Evolutionary conservation across 768 basidiomycete genomes (phyloP), one percentile per base, ranked within the genome.

Genomic region (Kwoniella europaea): DNA sequence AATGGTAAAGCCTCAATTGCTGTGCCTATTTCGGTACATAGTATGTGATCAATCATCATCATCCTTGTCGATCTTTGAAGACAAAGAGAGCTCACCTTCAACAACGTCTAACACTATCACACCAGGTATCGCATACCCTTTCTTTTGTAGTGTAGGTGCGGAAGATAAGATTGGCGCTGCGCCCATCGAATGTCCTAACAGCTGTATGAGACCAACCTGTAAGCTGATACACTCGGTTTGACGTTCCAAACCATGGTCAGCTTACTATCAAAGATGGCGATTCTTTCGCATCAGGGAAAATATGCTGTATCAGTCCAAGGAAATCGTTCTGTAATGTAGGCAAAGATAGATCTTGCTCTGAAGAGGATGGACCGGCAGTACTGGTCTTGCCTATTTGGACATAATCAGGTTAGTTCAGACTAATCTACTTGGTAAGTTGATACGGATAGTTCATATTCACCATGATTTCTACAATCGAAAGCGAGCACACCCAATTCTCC

Each of bases 1-100:
- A 92, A 88, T 0, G 93, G 92, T 13, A 99, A 87, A 1, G 94
- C 93, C 56, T 98, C 97, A 41, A 98, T 86, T 0, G 97, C 95
- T 27, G 94, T 92, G 13, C 95, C 94, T 78, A 27, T 27, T 27
- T 27, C 27, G 27, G 27, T 27, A 27, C 27, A 3, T 27, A 27
- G 27, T 4, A 27, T 27, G 27, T 27, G 27, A 58, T 20, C 59
- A 43, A 13, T 6, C 42, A 57, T 35, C 15, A 24, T 24, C 24
- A 24, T 24, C 1, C 24, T 24, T 24, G 24, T 24, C 24, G 24
- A 24, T 24, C 24, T 24, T 24, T 13, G 22, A 52, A 43, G 13
- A 55, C 16, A 56, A 16, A 9, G 7, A 44, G 5, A 22, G 69
- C 81, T n/a, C 56, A 92, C 93, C 15, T 88, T 91, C 82, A 85